phyloP scores from a whole-genome alignment of 177 flowering plant genomes.

The Vitis hybrid region DNA sequence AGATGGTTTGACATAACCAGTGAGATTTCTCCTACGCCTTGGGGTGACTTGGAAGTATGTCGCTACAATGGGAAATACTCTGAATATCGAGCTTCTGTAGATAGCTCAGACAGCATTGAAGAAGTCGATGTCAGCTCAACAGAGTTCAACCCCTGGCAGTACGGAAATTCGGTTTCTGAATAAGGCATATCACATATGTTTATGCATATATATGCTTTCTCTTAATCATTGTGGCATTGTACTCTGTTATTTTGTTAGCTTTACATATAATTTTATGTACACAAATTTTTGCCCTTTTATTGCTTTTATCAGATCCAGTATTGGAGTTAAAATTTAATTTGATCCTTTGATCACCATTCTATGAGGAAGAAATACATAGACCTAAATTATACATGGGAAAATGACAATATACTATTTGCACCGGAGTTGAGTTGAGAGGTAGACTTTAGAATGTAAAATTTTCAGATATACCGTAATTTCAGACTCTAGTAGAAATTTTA shows the following conservation, averaged over 20 bases:
- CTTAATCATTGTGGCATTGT: background rate
- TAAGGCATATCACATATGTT: conserved; percentile 14
- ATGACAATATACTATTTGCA: no score
- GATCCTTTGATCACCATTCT: no score
- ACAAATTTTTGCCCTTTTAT: no score
- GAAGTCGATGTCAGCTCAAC: conserved; percentile 36
- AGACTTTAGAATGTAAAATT: no score
- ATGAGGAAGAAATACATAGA: no score
- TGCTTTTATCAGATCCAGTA: no score
- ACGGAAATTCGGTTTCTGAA: conserved; percentile 29
- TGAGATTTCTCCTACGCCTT: conserved; percentile 72
- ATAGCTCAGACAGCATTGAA: conserved; percentile 37
- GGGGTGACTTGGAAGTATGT: conserved; percentile 92
- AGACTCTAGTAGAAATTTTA: no score
- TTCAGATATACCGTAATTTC: no score
- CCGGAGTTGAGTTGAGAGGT: no score
- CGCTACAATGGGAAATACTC: conserved; percentile 73
- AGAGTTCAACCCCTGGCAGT: conserved; percentile 93
- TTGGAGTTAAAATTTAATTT: no score
- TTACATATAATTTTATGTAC: no score
- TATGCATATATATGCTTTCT: background rate
- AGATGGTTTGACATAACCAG: conserved; percentile 74
- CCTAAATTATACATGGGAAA: no score
- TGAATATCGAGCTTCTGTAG: conserved; percentile 62
- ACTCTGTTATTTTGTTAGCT: background rate